A percentile compares a stretch with the other conserved stretches of the same genome.
These are phyloP conservation scores for Hymenoscyphus linearis DNA, from an alignment of 2,329 filamentous ascomycete genomes.

Conservation along the genomic window DNA sequence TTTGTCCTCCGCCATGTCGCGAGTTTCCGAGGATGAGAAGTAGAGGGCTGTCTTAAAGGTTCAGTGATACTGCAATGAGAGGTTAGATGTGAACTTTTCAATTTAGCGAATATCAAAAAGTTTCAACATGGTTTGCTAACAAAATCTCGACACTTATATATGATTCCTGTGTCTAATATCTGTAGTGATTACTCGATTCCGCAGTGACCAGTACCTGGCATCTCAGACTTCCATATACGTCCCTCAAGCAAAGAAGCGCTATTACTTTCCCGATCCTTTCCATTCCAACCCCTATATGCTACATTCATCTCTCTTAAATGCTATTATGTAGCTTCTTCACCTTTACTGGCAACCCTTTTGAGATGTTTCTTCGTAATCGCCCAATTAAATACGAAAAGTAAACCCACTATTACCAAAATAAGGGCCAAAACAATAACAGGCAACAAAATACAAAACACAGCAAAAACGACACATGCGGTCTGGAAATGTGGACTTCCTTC, in stretches of 20 bases:
- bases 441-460: constrained; percentile 42
- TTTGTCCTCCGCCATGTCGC: too few species aligned
- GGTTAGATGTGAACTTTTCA: too few species aligned
- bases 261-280: neutral
- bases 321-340: neutral
- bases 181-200: too few species aligned
- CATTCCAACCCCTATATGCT: neutral
- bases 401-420: neutral
- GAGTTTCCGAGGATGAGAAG: too few species aligned
- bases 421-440: constrained; percentile 25
- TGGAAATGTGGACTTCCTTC: constrained; percentile 37
- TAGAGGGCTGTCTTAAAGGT: too few species aligned
- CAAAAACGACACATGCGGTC: constrained; percentile 42
- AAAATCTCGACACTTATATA: too few species aligned
- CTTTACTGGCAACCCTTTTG: neutral
- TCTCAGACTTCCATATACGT: neutral
- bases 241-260: neutral
- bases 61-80: too few species aligned
- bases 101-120: too few species aligned
- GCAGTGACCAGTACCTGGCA: too few species aligned
- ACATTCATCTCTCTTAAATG: too few species aligned
- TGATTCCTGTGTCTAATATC: too few species aligned
- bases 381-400: constrained; percentile 6
- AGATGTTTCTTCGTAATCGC: constrained; percentile 14
- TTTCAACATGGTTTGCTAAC: too few species aligned